Base-by-base conservation (phyloP, 2,329 filamentous ascomycete species). In the Ceratocystis destructans region DNA sequence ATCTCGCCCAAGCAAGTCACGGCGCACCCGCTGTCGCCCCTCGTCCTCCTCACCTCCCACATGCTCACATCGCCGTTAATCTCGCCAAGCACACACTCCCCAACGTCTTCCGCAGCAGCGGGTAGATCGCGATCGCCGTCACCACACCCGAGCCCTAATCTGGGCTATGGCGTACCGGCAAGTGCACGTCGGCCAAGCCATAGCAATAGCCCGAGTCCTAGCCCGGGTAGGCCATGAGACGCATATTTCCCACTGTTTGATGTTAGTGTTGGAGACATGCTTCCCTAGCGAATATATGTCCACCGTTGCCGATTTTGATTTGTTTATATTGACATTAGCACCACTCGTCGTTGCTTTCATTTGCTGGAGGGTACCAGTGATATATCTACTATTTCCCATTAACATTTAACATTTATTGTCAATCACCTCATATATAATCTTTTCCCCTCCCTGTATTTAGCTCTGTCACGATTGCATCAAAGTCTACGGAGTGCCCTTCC, bases 41-140 rank as follows among this genome's bases (percentile, higher is more conserved):
- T 68, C 20, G 50, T 68, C 55, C 50, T 28, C 41, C 37, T 17
- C n/a, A 33, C 50, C 59, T 50, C 50, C 44, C 64, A 78, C 76
- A 78, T 77, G 44, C 74, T 76, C 3, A 73, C 74, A 5, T 75
- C 76, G 22, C 73, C 75, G 68, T 73, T 75, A 5, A 78, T 78
- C 66, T 71, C 77, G 65, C 71, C 75, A 5, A 71, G 75, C 1
- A 76, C 71, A 22, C 69, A 70, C 5, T 74, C 74, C 31, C 73
- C 75, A 67, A 73, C 73, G 25, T 73, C 73, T 12, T 5, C 71
- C 72, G 61, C 74, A 72, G 64, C 50, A 22, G n/a, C 50, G 50
- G 50, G 20, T 28, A 65, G 74, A 74, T 37, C 74, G 75, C 31
- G 77, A 76, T 46, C 76, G 75, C 22, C 72, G 74, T n/a, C 78